These are phyloP conservation scores for Auriscalpium orientale DNA, from an alignment of 768 basidiomycete species.

Conservation along the genomic window DNA sequence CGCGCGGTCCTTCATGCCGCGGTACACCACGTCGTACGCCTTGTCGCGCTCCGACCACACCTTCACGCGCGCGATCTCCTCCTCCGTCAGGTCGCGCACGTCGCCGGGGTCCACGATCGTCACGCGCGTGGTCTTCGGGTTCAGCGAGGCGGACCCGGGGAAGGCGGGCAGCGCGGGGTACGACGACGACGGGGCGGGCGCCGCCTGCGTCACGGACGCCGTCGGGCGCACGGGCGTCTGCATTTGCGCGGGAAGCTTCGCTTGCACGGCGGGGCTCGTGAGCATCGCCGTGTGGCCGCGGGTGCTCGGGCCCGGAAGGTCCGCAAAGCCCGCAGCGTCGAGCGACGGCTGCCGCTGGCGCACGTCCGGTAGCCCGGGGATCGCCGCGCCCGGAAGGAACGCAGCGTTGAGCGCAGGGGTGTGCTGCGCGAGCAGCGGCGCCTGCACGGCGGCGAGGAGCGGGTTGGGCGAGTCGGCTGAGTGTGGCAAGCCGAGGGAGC, in stretches of 20 bases:
- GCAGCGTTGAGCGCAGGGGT: conserved; percentile 9
- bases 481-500: conserved; percentile 10
- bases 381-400: conserved; percentile 9
- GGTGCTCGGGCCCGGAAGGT: neutral
- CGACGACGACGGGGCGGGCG: conserved; percentile 15
- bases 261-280: conserved; percentile 5
- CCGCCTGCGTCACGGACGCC: conserved; percentile 13
- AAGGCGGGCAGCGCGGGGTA: conserved; percentile 29
- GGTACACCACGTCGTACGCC: conserved; percentile 43
- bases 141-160: conserved; percentile 38
- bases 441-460: neutral
- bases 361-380: conserved; percentile 11
- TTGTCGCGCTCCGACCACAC: conserved; percentile 60
- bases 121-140: conserved; percentile 52
- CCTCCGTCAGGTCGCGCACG: conserved; percentile 38
- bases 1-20: conserved; percentile 46
- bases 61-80: conserved; percentile 47
- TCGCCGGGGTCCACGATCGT: conserved; percentile 52
- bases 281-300: conserved; percentile 7
- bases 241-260: conserved; percentile 1
- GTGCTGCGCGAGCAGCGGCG: conserved; percentile 11
- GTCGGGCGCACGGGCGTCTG: conserved; percentile 8
- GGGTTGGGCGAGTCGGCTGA: conserved; percentile 1
- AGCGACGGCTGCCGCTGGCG: conserved; percentile 15
- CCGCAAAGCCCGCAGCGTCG: conserved; percentile 16